Evolutionary conservation across 768 basidiomycete species (phyloP).

Genomic region (Kwoniella newhampshirensis): DNA sequence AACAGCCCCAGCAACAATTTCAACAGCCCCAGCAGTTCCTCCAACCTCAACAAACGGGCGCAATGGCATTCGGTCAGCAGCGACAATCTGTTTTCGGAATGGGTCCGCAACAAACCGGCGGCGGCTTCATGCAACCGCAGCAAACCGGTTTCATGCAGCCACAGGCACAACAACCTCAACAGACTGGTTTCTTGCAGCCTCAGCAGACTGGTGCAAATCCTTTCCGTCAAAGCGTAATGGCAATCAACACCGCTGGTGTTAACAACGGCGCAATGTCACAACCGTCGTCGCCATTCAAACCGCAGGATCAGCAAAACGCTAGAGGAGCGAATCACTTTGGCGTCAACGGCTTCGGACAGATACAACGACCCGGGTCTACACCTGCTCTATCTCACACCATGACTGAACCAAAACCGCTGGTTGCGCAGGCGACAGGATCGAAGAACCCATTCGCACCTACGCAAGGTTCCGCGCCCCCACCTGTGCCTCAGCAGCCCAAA

Average conservation of each 20-base stretch:
- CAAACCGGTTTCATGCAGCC: constrained; percentile 55
- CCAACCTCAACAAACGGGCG: constrained; percentile 63
- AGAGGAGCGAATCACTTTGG: not conserved
- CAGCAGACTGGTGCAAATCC: constrained; percentile 69
- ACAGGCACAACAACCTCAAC: constrained; percentile 34
- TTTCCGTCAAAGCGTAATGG: constrained; percentile 75
- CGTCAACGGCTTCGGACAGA: constrained; percentile 21
- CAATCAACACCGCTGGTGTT: constrained; percentile 64
- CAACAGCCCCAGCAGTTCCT: constrained; percentile 51
- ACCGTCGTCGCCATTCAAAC: constrained; percentile 27
- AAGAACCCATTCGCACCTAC: constrained; percentile 91
- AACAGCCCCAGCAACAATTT: constrained; percentile 55
- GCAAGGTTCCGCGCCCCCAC: constrained; percentile 55
- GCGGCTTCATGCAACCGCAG: constrained; percentile 56
- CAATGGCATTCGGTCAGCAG: constrained; percentile 34
- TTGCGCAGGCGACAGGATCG: constrained; percentile 87
- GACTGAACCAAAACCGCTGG: constrained; percentile 61
- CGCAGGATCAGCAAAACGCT: not conserved
- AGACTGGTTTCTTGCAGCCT: constrained; percentile 50
- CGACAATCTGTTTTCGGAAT: constrained; percentile 58
- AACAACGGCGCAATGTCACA: constrained; percentile 26
- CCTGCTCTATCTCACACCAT: constrained; percentile 23
- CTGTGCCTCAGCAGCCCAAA: constrained; percentile 67
- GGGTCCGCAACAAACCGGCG: constrained; percentile 19
- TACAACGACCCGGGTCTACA: constrained; percentile 43